Conservation (phyloP, 2,329 filamentous ascomycete species). For the Alternaria dauci region DNA sequence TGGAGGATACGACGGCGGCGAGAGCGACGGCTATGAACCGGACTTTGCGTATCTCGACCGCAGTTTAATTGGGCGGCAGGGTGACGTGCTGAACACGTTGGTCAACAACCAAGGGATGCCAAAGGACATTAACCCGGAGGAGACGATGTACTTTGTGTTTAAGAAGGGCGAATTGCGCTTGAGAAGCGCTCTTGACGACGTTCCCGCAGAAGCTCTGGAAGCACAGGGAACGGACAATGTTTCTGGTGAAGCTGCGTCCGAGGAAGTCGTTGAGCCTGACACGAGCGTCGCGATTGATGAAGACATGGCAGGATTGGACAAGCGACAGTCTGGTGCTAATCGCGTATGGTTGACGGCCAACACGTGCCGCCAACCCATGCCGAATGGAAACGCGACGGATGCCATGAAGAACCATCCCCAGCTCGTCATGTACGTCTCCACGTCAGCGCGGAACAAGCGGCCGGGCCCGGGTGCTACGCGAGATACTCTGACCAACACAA, state of each 20-base stretch:
- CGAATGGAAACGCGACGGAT: constrained; percentile 59
- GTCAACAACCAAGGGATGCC: constrained; percentile 71
- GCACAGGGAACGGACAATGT: constrained; percentile 24
- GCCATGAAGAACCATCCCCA: constrained; percentile 62
- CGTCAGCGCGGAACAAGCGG: constrained; percentile 66
- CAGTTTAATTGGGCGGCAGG: constrained; percentile 69
- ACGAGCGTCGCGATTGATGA: neutral
- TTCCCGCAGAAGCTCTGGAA: constrained; percentile 39
- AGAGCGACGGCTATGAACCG: constrained; percentile 61
- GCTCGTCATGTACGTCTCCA: constrained; percentile 80
- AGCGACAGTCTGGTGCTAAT: constrained; percentile 40
- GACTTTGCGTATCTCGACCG: constrained; percentile 69
- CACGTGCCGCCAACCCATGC: constrained; percentile 79
- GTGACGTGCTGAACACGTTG: constrained; percentile 59
- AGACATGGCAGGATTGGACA: constrained; percentile 17
- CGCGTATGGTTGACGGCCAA: constrained; percentile 83
- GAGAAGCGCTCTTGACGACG: constrained; percentile 38
- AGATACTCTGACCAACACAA: constrained; percentile 54
- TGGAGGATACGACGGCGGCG: constrained; percentile 41
- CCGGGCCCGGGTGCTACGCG: constrained; percentile 68
- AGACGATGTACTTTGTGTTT: constrained; percentile 71
- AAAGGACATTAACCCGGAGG: constrained; percentile 69
- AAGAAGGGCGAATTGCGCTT: constrained; percentile 63
- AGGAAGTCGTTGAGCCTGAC: neutral
- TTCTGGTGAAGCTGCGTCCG: constrained; percentile 4